Percentiles rank a stretch among this genome's conserved stretches.
Evolutionary conservation across 2,329 filamentous ascomycete genomes (phyloP).

Genomic region (Venturia nashicola): DNA sequence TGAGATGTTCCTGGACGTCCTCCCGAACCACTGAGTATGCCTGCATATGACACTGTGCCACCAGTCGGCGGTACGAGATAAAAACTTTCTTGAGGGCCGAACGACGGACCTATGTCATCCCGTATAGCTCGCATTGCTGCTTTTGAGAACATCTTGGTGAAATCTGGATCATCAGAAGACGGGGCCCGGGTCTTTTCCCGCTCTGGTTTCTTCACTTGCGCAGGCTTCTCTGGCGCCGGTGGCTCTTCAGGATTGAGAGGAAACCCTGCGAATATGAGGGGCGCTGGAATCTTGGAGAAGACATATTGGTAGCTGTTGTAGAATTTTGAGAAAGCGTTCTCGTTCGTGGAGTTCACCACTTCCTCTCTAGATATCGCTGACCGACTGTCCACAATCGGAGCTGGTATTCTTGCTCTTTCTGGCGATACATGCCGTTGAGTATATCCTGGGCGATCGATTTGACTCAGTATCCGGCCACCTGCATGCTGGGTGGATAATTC

Average conservation of each 20-base stretch:
- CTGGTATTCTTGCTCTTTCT: conserved; percentile 4
- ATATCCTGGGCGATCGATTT: conserved; percentile 7
- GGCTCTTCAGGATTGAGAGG: conserved; percentile 43
- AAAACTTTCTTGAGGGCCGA: conserved; percentile 55
- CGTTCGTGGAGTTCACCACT: conserved; percentile 26
- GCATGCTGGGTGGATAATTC: conserved; percentile 57
- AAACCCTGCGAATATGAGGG: conserved; percentile 83
- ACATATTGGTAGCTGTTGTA: conserved; percentile 85
- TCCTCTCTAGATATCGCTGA: conserved; percentile 16
- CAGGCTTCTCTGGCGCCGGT: conserved; percentile 13
- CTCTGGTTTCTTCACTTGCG: conserved; percentile 10
- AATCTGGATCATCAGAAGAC: conserved; percentile 45
- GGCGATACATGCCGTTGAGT: conserved; percentile 7
- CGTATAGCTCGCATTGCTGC: conserved; percentile 71
- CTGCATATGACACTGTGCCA: conserved; percentile 85
- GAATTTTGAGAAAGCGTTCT: conserved; percentile 80
- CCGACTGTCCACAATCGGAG: conserved; percentile 17
- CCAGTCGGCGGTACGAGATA: conserved; percentile 90
- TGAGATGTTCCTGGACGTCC: conserved; percentile 22
- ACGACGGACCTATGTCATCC: conserved; percentile 47
- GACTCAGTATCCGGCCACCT: conserved; percentile 46
- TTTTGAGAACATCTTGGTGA: conserved; percentile 72
- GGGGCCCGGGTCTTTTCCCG: conserved; percentile 17
- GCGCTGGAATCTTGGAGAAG: conserved; percentile 79
- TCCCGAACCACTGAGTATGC: conserved; percentile 52